Evolutionary conservation across 768 basidiomycete species (phyloP), one percentile per base, ranked within the genome.

Genomic region (Suillus subalutaceus): DNA sequence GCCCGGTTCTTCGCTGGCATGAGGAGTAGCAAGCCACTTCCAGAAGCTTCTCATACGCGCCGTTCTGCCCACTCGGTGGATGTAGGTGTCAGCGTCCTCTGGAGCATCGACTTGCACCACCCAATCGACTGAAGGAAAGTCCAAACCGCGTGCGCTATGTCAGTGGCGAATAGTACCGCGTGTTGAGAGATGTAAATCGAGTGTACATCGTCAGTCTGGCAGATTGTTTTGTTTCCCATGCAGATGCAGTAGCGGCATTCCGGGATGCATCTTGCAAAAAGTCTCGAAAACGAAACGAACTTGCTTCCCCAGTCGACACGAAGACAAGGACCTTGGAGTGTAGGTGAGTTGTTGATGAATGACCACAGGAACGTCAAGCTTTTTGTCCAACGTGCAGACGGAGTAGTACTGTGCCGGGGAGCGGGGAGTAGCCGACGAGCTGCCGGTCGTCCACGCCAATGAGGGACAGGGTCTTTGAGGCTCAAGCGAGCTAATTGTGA

Each of bases 191-290:
- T 3, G 91, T 91, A 80, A 97, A 99, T 52, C 89, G 90, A 71
- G 86, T 85, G 75, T 94, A 98, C 80, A 92, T 91, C 58, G 86
- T 82, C 63, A 98, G 79, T 57, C 97, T 87, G 43, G 93, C 90
- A n/a, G 89, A 84, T 74, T 97, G 97, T 75, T 97, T 98, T 97
- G 96, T 75, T 97, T 98, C 41, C 97, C 97, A 72, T 99, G 96
- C 9, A 99, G 80, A 74, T 96, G 92, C 26, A 99, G 85, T n/a
- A 99, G 83, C 4, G 97, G 89, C 6, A 95, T 82, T 71, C 97
- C 97, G 0, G 97, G 97, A 68, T 97, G 97, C 83, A 99, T 88
- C 77, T 91, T 91, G 80, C 94, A 91, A 79, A 99, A 98, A 18
- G 92, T 93, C 80, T 97, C 96, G 73, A 92, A 98, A 8, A 92